Conservation (phyloP, 116 monocot species). For the Trichopus zeylanicus region DNA sequence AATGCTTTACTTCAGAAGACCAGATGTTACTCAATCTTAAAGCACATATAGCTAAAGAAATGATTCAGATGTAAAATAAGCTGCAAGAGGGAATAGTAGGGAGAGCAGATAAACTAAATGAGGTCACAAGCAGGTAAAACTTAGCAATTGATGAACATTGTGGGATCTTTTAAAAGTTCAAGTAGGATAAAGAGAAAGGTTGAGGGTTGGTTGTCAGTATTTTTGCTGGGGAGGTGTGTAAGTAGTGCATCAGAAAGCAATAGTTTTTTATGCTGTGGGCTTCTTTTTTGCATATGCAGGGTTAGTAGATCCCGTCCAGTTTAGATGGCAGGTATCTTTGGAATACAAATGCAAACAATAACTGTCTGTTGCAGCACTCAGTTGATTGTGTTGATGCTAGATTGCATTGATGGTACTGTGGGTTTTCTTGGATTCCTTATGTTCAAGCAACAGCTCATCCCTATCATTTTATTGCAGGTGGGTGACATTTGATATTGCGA, state of each 20-base stretch:
- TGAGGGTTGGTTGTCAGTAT: too few species aligned
- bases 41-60: not conserved
- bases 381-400: not conserved
- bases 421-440: not conserved
- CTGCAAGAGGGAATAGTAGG: not conserved
- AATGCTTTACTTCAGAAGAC: not conserved
- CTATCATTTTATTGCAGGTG: constrained; percentile 39
- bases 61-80: not conserved
- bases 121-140: not conserved
- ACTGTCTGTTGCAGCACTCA: too few species aligned
- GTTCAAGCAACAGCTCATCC: not conserved
- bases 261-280: too few species aligned
- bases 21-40: not conserved
- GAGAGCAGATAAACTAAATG: not conserved
- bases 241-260: too few species aligned
- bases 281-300: too few species aligned
- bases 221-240: not conserved
- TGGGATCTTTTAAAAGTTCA: not conserved
- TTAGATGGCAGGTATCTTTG: too few species aligned
- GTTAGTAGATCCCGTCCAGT: too few species aligned
- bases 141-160: not conserved
- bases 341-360: too few species aligned
- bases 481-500: constrained; percentile 70
- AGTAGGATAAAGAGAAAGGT: too few species aligned
- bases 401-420: not conserved